A percentile compares a stretch with the other conserved stretches of the same genome.
Evolutionary conservation across 2,329 filamentous ascomycete genomes (phyloP).

Genomic region (Trichoderma sp.): DNA sequence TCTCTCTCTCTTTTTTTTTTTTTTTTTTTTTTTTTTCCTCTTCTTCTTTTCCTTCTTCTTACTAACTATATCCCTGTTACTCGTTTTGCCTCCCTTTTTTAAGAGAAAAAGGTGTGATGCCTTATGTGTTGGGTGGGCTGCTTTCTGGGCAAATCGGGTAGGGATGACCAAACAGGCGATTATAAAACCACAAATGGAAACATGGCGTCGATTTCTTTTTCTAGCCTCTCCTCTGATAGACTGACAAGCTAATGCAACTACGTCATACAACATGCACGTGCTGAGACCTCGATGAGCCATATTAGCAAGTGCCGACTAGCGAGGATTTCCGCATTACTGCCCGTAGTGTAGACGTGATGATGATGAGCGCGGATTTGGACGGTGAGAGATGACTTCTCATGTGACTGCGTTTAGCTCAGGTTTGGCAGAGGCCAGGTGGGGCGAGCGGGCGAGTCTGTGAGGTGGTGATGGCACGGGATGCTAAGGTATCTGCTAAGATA

Average conservation of each 20-base stretch:
- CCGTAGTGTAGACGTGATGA: neutral
- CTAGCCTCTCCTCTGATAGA: neutral
- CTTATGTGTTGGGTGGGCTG: neutral
- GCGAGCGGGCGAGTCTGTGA: neutral
- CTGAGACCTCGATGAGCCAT: neutral
- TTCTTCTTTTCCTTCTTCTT: neutral
- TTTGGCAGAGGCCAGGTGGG: neutral
- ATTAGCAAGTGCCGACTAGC: neutral
- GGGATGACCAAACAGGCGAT: conserved; percentile 4
- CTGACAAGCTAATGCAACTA: neutral
- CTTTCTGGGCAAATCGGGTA: neutral
- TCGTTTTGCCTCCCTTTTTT: neutral
- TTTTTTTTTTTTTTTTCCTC: neutral
- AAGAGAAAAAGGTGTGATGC: neutral
- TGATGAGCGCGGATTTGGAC: neutral
- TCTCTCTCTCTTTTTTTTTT: neutral
- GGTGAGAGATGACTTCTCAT: conserved; percentile 13
- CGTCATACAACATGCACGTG: conserved; percentile 7
- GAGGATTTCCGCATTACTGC: neutral
- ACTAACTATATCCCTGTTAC: neutral
- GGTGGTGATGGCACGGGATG: neutral
- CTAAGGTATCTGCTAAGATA: neutral
- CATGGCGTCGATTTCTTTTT: neutral
- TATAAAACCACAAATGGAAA: neutral
- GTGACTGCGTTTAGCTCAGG: neutral